Conservation (phyloP, 2,329 filamentous ascomycete species). For the Zymoseptoria crescenta region DNA sequence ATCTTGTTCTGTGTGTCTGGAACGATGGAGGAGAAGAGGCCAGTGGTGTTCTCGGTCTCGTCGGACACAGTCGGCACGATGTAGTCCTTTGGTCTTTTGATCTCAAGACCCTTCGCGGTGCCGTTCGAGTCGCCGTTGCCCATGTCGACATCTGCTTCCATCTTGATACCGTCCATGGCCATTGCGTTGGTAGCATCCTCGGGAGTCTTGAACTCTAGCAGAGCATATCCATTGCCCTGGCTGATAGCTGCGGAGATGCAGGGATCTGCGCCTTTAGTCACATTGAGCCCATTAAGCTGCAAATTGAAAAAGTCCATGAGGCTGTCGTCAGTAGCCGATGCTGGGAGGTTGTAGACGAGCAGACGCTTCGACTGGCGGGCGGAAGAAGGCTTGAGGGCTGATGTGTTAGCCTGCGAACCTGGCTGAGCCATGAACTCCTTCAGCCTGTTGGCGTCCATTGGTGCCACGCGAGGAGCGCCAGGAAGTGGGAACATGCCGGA, state of each 20-base stretch:
- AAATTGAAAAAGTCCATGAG: constrained; percentile 87
- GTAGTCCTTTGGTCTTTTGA: constrained; percentile 90
- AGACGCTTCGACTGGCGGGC: constrained; percentile 91
- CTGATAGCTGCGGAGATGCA: constrained; percentile 79
- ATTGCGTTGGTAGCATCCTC: constrained; percentile 86
- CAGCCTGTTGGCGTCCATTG: constrained; percentile 87
- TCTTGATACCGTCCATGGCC: constrained; percentile 79
- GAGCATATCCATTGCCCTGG: constrained; percentile 68
- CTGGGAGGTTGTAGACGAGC: constrained; percentile 74
- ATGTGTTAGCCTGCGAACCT: constrained; percentile 59
- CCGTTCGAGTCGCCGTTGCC: constrained; percentile 48
- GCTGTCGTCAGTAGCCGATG: constrained; percentile 63
- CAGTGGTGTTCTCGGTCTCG: constrained; percentile 64
- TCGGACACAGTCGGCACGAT: constrained; percentile 78
- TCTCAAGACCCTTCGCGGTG: constrained; percentile 54
- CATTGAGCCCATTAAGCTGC: constrained; percentile 92
- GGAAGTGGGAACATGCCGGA: constrained; percentile 98
- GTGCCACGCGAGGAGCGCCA: constrained; percentile 86
- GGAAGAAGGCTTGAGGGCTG: constrained; percentile 85
- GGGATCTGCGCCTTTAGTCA: constrained; percentile 74
- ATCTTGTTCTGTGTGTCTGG: constrained; percentile 94
- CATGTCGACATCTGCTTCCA: constrained; percentile 59
- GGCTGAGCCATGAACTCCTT: constrained; percentile 95
- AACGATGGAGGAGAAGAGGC: constrained; percentile 70
- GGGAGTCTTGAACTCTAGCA: constrained; percentile 82